Evolutionary conservation across 2,329 filamentous ascomycete species (phyloP).

Genomic region (Septoria linicola): DNA sequence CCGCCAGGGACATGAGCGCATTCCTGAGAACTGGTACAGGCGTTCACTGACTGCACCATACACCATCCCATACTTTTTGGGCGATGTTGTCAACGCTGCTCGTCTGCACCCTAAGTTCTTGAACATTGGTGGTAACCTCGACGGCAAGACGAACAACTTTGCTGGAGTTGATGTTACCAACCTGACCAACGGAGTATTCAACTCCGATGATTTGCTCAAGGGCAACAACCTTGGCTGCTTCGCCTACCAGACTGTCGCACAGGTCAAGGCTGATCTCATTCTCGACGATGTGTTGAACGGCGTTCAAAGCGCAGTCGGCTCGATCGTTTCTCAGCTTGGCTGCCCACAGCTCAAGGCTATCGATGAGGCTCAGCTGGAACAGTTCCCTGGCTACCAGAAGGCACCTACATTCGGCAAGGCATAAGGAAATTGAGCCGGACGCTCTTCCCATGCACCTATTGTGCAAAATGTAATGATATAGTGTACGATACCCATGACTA

Average conservation of each 20-base stretch:
- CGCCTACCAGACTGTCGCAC: constrained; percentile 38
- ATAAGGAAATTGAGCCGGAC: background rate
- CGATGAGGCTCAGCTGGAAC: constrained; percentile 31
- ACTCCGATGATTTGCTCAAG: constrained; percentile 31
- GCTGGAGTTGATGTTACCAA: constrained; percentile 38
- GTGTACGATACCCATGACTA: background rate
- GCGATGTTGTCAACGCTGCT: constrained; percentile 24
- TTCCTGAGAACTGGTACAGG: constrained; percentile 35
- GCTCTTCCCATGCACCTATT: no score
- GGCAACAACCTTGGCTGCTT: constrained; percentile 43
- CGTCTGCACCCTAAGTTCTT: constrained; percentile 36
- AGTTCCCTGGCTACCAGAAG: constrained; percentile 33
- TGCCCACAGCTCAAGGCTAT: constrained; percentile 33
- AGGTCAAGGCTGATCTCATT: constrained; percentile 35
- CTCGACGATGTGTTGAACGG: constrained; percentile 14
- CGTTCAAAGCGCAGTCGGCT: constrained; percentile 19
- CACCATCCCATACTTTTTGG: constrained; percentile 35
- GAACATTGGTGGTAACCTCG: constrained; percentile 39
- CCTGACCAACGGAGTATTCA: constrained; percentile 46
- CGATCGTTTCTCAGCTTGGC: constrained; percentile 24
- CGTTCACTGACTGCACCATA: constrained; percentile 35
- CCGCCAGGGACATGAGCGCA: constrained; percentile 28
- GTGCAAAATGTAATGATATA: background rate
- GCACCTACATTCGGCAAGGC: constrained; percentile 3
- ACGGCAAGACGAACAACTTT: constrained; percentile 40